Conservation (phyloP, 768 basidiomycete species). For the Leccinellum luteum region DNA sequence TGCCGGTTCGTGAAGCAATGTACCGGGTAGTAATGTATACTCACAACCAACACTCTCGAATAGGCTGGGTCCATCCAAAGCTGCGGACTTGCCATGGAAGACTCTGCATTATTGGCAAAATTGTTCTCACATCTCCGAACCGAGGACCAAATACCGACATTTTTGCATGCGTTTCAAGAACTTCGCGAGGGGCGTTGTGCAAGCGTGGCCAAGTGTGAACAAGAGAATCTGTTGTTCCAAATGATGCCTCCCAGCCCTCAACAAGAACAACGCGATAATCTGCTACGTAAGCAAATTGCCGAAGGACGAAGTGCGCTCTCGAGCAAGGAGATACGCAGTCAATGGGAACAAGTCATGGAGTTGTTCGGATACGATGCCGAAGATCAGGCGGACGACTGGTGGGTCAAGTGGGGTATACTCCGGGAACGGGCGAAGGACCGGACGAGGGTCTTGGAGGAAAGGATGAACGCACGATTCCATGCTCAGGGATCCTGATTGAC, state of each 20-base stretch:
- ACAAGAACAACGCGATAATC: slow-evolving; percentile 44
- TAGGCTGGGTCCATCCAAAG: slow-evolving; percentile 57
- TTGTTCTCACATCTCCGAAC: slow-evolving; percentile 54
- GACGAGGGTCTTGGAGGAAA: slow-evolving; percentile 15
- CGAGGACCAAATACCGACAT: slow-evolving; percentile 45
- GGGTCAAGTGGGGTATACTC: slow-evolving; percentile 55
- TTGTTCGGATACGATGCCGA: slow-evolving; percentile 51
- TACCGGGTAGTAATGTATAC: background rate
- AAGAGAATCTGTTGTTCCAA: slow-evolving; percentile 44
- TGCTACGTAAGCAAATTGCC: slow-evolving; percentile 37
- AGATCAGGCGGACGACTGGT: slow-evolving; percentile 64
- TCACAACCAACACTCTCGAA: background rate
- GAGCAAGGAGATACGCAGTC: slow-evolving; percentile 14
- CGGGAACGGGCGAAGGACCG: slow-evolving; percentile 36
- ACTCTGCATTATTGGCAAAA: slow-evolving; percentile 56
- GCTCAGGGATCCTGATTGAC: background rate
- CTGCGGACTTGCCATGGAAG: slow-evolving; percentile 55
- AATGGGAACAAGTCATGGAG: slow-evolving; percentile 53
- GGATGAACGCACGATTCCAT: slow-evolving; percentile 10
- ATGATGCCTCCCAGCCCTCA: slow-evolving; percentile 42
- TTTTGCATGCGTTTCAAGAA: slow-evolving; percentile 58
- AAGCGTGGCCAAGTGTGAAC: slow-evolving; percentile 45
- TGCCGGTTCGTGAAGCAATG: slow-evolving; percentile 40
- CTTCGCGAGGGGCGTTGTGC: slow-evolving; percentile 51
- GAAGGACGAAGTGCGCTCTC: slow-evolving; percentile 47